Conservation (phyloP, 352 stramenopile genomes). For the Bremia lactucae region DNA sequence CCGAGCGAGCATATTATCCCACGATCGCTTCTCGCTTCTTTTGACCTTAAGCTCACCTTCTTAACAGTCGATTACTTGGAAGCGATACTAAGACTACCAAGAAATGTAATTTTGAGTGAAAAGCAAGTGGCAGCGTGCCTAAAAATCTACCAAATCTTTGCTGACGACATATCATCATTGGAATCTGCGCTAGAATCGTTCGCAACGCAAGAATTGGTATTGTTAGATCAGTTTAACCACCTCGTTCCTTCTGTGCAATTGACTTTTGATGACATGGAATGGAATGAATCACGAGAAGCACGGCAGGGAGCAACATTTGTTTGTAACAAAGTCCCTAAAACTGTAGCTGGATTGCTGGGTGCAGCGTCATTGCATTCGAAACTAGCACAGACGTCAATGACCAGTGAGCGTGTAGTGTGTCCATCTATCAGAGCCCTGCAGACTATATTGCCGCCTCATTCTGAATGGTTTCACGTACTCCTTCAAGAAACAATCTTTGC, state of each 20-base stretch:
- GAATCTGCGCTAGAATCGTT: constrained; percentile 17
- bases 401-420: constrained; percentile 35
- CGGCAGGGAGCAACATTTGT: constrained; percentile 45
- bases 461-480: constrained; percentile 34
- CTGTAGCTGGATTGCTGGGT: constrained; percentile 38
- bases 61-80: constrained; percentile 41
- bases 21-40: constrained; percentile 39
- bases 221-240: constrained; percentile 27
- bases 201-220: constrained; percentile 26
- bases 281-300: constrained; percentile 49
- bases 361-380: constrained; percentile 52
- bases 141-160: constrained; percentile 40
- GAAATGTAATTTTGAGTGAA: constrained; percentile 12
- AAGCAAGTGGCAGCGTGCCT: constrained; percentile 26
- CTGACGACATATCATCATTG: constrained; percentile 18
- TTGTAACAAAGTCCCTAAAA: constrained; percentile 28
- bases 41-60: constrained; percentile 47
- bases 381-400: constrained; percentile 48
- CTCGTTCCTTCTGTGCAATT: constrained; percentile 29
- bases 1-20: constrained; percentile 51
- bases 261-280: constrained; percentile 70
- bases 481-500: constrained; percentile 51
- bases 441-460: constrained; percentile 25
- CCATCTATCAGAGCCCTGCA: constrained; percentile 29
- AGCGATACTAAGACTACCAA: constrained; percentile 34